Evolutionary conservation across 805 yeast species (phyloP).

Genomic region (Debaryomyces hansenii): DNA sequence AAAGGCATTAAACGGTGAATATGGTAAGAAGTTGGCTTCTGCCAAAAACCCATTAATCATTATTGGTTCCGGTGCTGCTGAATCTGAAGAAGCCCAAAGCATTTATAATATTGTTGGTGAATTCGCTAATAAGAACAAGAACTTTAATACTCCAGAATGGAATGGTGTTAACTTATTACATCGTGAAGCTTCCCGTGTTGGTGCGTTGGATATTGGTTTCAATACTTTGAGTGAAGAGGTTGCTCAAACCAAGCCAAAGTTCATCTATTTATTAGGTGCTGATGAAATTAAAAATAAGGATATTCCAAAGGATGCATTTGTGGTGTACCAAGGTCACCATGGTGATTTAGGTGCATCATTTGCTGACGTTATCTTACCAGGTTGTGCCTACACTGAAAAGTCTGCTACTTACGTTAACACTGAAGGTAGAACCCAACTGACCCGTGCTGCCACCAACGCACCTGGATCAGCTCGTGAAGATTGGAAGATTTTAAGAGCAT

Average conservation of each 20-base stretch:
- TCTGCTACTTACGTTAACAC: slow-evolving; percentile 83
- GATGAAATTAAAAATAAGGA: slow-evolving; percentile 71
- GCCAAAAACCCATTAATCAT: slow-evolving; percentile 78
- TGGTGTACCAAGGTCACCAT: slow-evolving; percentile 88
- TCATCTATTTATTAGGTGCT: slow-evolving; percentile 79
- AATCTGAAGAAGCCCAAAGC: slow-evolving; percentile 62
- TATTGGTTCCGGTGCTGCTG: slow-evolving; percentile 78
- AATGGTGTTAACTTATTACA: slow-evolving; percentile 79
- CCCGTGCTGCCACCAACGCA: slow-evolving; percentile 84
- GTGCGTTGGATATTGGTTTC: slow-evolving; percentile 85
- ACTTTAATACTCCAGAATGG: slow-evolving; percentile 73
- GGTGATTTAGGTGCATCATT: slow-evolving; percentile 87
- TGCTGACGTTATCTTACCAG: slow-evolving; percentile 86
- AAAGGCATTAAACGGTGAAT: slow-evolving; percentile 62
- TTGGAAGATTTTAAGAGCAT: slow-evolving; percentile 84
- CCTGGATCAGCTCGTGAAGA: slow-evolving; percentile 92
- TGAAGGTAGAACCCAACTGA: slow-evolving; percentile 83
- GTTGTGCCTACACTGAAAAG: slow-evolving; percentile 87
- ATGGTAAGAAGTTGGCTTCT: slow-evolving; percentile 62
- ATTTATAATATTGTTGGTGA: slow-evolving; percentile 59
- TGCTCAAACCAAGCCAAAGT: slow-evolving; percentile 57
- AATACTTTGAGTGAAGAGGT: slow-evolving; percentile 50
- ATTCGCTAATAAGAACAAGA: slow-evolving; percentile 54
- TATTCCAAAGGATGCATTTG: slow-evolving; percentile 82
- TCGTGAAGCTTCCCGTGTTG: slow-evolving; percentile 85